Base-by-base conservation (phyloP, 495 filamentous ascomycete species). In the Penicillium desertorum region DNA sequence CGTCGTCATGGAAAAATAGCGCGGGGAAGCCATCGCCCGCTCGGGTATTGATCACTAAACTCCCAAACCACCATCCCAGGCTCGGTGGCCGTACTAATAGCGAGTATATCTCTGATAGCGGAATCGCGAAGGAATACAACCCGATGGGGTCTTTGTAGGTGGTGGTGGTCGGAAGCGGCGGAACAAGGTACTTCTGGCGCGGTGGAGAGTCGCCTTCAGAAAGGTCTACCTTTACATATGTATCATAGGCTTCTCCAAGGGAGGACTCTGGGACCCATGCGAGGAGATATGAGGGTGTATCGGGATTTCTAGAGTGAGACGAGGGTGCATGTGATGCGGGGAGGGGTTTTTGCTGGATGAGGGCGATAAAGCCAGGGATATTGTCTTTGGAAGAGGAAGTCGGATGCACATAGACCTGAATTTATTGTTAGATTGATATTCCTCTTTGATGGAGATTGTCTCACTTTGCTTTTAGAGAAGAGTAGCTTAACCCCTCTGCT, bases 21-120 rank as follows among this genome's bases (percentile, higher is more conserved):
- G 95, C 91, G 0, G 94, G 94, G 64, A 97, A 97, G 66, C 86
- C 89, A 69, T 97, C 91, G 3, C 95, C 94, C 3, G 86, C 86
- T 6, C 90, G 79, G 0, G 89, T 90, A 63, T 98, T 98, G 71
- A 98, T 90, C 39, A 98, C 88, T 4, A 98, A 63, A 63, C 90
- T 95, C 41, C 94, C 94, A 71, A 91, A 97, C 94, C 95, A 98
- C 94, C 94, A 98, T 22, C 94, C 94, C 17, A 96, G 69, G 71
- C 90, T 96, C 17, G 94, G 94, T 7, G 95, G 94, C 8, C 94
- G 85, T 20, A 98, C 87, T 9, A 96, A 83, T 12, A 98, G 74
- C 34, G 88, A 92, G 71, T 92, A 98, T 59, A 98, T 88, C 56
- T 94, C 87, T 39, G 84, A 90, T 14, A 97, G 82, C 6, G 95